Conservation (phyloP, 73 alveolate genomes). For the Paramecium caudatum region DNA sequence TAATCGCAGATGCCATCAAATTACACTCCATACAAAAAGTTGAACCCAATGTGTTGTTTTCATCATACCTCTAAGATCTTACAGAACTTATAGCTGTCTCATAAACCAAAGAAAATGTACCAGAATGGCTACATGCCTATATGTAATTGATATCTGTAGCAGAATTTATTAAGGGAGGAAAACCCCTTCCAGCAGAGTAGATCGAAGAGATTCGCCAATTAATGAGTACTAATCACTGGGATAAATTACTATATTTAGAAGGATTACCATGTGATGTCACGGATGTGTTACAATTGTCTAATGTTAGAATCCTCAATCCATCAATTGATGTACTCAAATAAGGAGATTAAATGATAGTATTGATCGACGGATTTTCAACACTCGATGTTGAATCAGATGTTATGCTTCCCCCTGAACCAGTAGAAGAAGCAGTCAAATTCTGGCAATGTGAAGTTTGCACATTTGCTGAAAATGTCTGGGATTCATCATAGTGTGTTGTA, state of each 20-base stretch:
- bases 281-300: conserved; percentile 38
- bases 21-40: background rate
- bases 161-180: conserved; percentile 70
- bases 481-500: conserved; percentile 77
- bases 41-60: conserved; percentile 70
- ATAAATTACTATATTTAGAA: conserved; percentile 44
- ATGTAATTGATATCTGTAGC: conserved; percentile 31
- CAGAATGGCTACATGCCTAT: conserved; percentile 60
- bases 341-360: conserved; percentile 44
- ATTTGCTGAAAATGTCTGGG: conserved; percentile 82
- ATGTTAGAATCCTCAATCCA: conserved; percentile 52
- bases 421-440: conserved; percentile 81
- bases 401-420: conserved; percentile 69
- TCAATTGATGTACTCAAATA: background rate
- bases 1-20: conserved; percentile 11
- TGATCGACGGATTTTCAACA: conserved; percentile 75
- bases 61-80: conserved; percentile 71
- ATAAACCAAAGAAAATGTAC: conserved; percentile 9
- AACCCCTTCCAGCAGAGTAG: background rate
- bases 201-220: conserved; percentile 27
- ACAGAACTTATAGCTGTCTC: conserved; percentile 70
- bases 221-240: conserved; percentile 54
- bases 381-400: conserved; percentile 80
- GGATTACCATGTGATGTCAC: conserved; percentile 35
- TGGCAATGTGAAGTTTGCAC: conserved; percentile 90